phyloP scores from a whole-genome alignment of 176 grass and related monocot species.

The Aechmea fasciata region DNA sequence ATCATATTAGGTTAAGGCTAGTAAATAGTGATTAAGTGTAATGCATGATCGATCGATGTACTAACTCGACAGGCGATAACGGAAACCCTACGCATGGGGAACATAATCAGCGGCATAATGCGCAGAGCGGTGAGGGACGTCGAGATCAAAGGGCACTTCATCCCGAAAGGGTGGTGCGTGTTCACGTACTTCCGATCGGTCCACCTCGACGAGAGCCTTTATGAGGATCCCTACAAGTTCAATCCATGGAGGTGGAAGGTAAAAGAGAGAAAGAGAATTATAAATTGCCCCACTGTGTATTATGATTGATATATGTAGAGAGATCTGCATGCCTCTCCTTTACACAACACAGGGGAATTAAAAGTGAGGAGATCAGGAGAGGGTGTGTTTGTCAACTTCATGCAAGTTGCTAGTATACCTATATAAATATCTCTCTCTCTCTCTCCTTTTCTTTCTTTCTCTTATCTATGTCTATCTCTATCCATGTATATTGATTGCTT shows the following conservation, averaged over 20 bases:
- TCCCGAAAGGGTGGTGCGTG: slow-evolving; percentile 92
- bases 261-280: neutral
- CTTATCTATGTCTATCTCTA: too few relatives aligned
- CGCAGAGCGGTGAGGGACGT: slow-evolving; percentile 72
- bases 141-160: slow-evolving; percentile 82
- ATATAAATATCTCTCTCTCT: neutral
- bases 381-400: slow-evolving; percentile 6
- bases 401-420: neutral
- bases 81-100: slow-evolving; percentile 67
- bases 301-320: neutral
- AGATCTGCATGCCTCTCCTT: neutral
- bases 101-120: slow-evolving; percentile 96
- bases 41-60: too few relatives aligned
- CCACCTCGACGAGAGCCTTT: slow-evolving; percentile 61
- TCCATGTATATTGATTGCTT: too few relatives aligned
- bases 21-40: too few relatives aligned
- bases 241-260: slow-evolving; percentile 99
- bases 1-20: too few relatives aligned
- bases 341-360: neutral
- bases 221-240: slow-evolving; percentile 71
- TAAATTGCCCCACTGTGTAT: neutral
- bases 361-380: neutral
- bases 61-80: slow-evolving; percentile 43
- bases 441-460: neutral
- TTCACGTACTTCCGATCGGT: slow-evolving; percentile 87